These are phyloP conservation scores for Podospora pseudoanserina DNA, from an alignment of 495 filamentous ascomycete species.

Conservation along the genomic window DNA sequence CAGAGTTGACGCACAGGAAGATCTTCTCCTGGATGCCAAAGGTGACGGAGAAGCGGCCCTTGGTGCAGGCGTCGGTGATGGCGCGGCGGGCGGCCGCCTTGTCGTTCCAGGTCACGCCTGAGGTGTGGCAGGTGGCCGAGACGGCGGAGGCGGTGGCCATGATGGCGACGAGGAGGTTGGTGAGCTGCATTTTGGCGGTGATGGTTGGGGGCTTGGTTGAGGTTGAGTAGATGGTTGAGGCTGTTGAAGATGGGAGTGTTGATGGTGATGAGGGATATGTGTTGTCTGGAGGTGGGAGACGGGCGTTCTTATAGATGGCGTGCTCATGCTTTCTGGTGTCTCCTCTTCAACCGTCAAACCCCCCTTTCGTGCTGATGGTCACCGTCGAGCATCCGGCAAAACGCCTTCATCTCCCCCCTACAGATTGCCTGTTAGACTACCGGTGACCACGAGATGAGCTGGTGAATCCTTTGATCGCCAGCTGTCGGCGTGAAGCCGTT, in stretches of 20 bases:
- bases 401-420: not conserved
- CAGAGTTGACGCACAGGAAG: not conserved
- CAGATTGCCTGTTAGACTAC: not conserved
- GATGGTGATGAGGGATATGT: not conserved
- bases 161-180: constrained; percentile 34
- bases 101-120: not conserved
- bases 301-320: constrained; percentile 7
- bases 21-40: constrained; percentile 3
- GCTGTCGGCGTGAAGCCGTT: not conserved
- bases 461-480: not conserved
- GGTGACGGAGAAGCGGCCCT: constrained; percentile 2
- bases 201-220: constrained; percentile 34
- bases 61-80: constrained; percentile 9
- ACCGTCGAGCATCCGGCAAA: not conserved
- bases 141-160: constrained; percentile 5
- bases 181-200: constrained; percentile 17
- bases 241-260: not conserved
- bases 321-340: not conserved
- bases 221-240: not conserved
- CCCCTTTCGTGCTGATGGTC: not conserved
- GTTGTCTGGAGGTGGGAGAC: constrained; percentile 7
- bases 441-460: not conserved
- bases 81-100: not conserved
- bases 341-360: not conserved
- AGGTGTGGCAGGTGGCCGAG: constrained; percentile 25